These are phyloP conservation scores for Mycocalia duriaeana DNA, from an alignment of 1,284 basidiomycete species.

Conservation along the genomic window DNA sequence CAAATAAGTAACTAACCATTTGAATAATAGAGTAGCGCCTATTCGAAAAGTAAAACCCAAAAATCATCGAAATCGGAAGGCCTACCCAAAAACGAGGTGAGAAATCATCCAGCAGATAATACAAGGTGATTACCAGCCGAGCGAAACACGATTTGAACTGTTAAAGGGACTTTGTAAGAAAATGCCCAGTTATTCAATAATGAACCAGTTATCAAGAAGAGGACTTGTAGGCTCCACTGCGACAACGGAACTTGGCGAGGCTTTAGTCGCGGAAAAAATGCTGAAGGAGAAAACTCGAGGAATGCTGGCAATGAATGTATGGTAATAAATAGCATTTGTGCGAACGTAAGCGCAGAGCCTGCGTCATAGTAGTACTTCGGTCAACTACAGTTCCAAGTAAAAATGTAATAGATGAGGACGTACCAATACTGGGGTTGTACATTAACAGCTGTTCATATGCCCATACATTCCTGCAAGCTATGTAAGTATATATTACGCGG, in stretches of 20 bases:
- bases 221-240: slow-evolving; percentile 75
- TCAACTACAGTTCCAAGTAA: neutral
- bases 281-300: slow-evolving; percentile 30
- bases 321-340: slow-evolving; percentile 78
- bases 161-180: slow-evolving; percentile 74
- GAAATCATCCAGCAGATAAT: neutral
- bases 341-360: slow-evolving; percentile 84
- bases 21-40: slow-evolving; percentile 60
- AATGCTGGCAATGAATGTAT: slow-evolving; percentile 57
- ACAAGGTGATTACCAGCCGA: slow-evolving; percentile 70
- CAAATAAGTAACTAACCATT: slow-evolving; percentile 41
- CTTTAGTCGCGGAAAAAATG: slow-evolving; percentile 50
- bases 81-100: slow-evolving; percentile 30
- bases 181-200: slow-evolving; percentile 85
- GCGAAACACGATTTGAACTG: slow-evolving; percentile 84
- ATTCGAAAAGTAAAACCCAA: slow-evolving; percentile 52
- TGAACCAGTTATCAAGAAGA: slow-evolving; percentile 66
- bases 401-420: too few relatives aligned
- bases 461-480: slow-evolving; percentile 55
- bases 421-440: slow-evolving; percentile 66
- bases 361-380: neutral
- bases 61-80: slow-evolving; percentile 64
- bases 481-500: neutral
- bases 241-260: slow-evolving; percentile 66
- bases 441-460: slow-evolving; percentile 68